Evolutionary conservation across 139 green algal species (phyloP).

Genomic region (Ettlia oleoabundans): DNA sequence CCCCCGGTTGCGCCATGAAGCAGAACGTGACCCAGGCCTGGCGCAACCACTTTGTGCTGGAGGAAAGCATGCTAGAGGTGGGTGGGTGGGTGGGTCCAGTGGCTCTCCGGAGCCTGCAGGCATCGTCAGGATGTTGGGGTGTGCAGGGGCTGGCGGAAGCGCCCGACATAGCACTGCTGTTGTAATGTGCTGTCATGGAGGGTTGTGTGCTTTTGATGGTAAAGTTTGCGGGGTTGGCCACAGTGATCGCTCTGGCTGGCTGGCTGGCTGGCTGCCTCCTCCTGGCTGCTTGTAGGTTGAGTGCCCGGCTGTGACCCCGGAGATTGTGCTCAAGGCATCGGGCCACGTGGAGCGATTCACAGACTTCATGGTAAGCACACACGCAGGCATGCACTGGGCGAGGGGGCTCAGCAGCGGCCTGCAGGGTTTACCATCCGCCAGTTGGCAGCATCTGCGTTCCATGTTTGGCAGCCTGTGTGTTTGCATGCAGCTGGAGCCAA

Average conservation of each 20-base stretch:
- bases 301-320: conserved; percentile 96
- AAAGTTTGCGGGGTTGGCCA: too few species aligned
- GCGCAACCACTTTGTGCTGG: conserved; percentile 97
- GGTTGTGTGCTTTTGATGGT: too few species aligned
- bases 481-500: too few species aligned
- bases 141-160: background rate
- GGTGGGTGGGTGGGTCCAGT: background rate
- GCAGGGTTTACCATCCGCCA: too few species aligned
- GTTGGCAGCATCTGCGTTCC: too few species aligned
- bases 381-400: too few species aligned
- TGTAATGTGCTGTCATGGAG: too few species aligned
- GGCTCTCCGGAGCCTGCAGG: too few species aligned
- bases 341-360: conserved; percentile 93
- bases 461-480: too few species aligned
- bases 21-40: conserved; percentile 91
- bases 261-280: background rate
- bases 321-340: conserved; percentile 91
- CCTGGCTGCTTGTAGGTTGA: conserved; percentile 73
- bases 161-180: too few species aligned
- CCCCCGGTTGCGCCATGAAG: conserved; percentile 97
- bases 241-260: conserved; percentile 1
- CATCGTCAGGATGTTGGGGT: too few species aligned
- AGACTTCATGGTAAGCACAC: conserved; percentile 36
- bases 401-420: too few species aligned
- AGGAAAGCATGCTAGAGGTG: conserved; percentile 99